Evolutionary conservation across 2,329 filamentous ascomycete species (phyloP), one percentile per base, ranked within the genome.

Genomic region (Talaromyces sp.): DNA sequence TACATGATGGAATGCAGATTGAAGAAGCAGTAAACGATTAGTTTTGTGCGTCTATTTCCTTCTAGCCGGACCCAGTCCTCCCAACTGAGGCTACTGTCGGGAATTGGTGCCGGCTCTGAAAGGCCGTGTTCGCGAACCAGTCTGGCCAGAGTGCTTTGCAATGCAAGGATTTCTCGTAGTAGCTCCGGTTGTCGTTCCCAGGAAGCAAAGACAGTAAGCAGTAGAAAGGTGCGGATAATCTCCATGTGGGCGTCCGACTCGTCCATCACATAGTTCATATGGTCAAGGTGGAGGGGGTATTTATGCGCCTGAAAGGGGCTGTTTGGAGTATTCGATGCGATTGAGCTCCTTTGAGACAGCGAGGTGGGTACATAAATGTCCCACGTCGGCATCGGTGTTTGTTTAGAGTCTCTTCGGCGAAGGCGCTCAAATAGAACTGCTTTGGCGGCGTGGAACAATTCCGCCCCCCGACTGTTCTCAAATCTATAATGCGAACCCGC

Each of bases 1-100:
- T 85, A 86, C 65, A 84, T 84, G 58, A 86, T 84, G 35, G 81
- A 84, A 63, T 86, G 84, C 1, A 86, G 75, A 65, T 86, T 85
- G 62, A 84, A 83, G 65, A 86, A 80, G 69, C 82, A 80, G 69
- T 84, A 81, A 61, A 84, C 80, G 62, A 84, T 81, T 58, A 84
- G 75, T 67, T 85, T 83, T 21, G 82, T 85, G 58, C 82, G 77
- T 65, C 79, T 78, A 60, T 78, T 79, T 1, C 79, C 80, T 70
- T 85, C 83, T 56, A 77, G 74, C n/a, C 75, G 74, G 21, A 81
- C 70, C 83, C 83, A 86, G 21, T 82, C 78, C 62, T 77, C 71
- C 81, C 81, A 84, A 24, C 71, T 73, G 38, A 84, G 80, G 26
- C 29, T 71, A 9, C 3, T 71, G 24, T 77, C 75, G 21, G 67